These are phyloP conservation scores for Rhamnella rubrinervis DNA, from an alignment of 331 rosid species.

Conservation along the genomic window DNA sequence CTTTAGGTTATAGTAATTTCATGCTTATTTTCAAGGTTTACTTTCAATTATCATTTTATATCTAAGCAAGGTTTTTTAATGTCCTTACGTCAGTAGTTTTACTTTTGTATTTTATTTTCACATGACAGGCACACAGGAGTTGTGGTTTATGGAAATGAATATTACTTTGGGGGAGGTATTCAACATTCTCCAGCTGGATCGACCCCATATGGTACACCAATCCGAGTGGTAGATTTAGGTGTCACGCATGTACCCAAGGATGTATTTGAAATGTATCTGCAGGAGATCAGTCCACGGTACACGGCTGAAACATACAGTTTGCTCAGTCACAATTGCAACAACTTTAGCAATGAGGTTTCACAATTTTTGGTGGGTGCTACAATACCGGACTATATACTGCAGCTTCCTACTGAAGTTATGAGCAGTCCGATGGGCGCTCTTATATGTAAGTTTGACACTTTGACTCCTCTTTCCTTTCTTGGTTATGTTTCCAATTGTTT, in stretches of 20 bases:
- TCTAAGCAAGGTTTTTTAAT: too few species aligned
- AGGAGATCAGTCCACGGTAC: slow-evolving; percentile 81
- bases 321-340: slow-evolving; percentile 89
- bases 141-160: slow-evolving; percentile 84
- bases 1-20: too few species aligned
- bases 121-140: slow-evolving; percentile 87
- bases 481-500: too few species aligned
- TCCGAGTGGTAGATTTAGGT: slow-evolving; percentile 69
- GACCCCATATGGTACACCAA: slow-evolving; percentile 78
- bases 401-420: slow-evolving; percentile 84
- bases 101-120: too few species aligned
- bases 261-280: slow-evolving; percentile 78
- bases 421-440: slow-evolving; percentile 81
- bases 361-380: slow-evolving; percentile 77
- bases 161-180: slow-evolving; percentile 90
- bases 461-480: too few species aligned
- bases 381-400: slow-evolving; percentile 77
- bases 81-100: too few species aligned
- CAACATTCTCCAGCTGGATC: slow-evolving; percentile 65
- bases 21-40: too few species aligned
- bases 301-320: slow-evolving; percentile 70
- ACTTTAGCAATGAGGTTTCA: slow-evolving; percentile 85
- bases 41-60: too few species aligned
- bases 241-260: slow-evolving; percentile 86
- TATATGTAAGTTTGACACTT: slow-evolving; percentile 51